These are phyloP conservation scores for Clonostachys rosea DNA, from an alignment of 2,329 filamentous ascomycete genomes.

Conservation along the genomic window DNA sequence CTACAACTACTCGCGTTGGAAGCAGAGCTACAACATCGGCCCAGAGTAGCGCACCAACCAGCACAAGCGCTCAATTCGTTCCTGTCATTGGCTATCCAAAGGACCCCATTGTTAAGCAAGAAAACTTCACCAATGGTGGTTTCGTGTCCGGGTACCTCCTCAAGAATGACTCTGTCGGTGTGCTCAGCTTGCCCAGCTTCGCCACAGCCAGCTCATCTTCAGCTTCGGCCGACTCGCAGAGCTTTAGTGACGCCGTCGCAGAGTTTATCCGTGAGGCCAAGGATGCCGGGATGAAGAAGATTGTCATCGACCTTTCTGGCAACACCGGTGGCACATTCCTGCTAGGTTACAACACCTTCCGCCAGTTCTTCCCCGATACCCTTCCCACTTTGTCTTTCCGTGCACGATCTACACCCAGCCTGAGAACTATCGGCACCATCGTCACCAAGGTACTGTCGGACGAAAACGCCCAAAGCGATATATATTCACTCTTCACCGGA, in stretches of 20 bases:
- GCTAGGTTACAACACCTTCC: conserved; percentile 43
- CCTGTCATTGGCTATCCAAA: background rate
- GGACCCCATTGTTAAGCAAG: background rate
- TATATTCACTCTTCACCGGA: too few relatives aligned
- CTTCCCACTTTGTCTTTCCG: conserved; percentile 6
- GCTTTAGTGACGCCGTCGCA: background rate
- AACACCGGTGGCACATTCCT: conserved; percentile 54
- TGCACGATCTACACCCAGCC: background rate
- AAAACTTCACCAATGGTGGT: conserved; percentile 1
- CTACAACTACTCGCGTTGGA: too few relatives aligned
- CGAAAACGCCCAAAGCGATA: background rate
- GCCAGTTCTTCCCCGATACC: conserved; percentile 23
- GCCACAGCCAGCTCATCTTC: too few relatives aligned
- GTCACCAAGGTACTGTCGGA: conserved; percentile 1
- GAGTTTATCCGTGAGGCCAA: conserved; percentile 10
- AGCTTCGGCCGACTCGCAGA: background rate
- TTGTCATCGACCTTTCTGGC: conserved; percentile 58
- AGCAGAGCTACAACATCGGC: too few relatives aligned
- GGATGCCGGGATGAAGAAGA: conserved; percentile 44
- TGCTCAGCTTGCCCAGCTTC: conserved; percentile 11
- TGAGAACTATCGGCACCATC: background rate
- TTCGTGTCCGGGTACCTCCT: conserved; percentile 14
- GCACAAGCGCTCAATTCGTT: background rate
- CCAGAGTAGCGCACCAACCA: conserved; percentile 17
- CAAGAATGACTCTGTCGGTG: background rate